These are phyloP conservation scores for Colletotrichum paranaense DNA, from an alignment of 2,329 filamentous ascomycete species.

Conservation along the genomic window DNA sequence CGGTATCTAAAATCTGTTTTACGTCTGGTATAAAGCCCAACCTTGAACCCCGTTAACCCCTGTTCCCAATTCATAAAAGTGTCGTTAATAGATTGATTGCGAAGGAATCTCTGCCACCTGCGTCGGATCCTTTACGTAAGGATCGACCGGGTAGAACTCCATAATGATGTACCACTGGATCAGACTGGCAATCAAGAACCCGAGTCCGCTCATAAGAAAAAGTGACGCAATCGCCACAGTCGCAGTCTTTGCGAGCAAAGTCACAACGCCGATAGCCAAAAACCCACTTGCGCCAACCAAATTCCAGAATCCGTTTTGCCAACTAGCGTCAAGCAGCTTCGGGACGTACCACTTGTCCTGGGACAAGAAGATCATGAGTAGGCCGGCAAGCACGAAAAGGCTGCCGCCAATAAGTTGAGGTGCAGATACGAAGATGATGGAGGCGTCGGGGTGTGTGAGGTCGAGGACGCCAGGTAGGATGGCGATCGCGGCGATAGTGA, in stretches of 20 bases:
- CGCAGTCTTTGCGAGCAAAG: slow-evolving; percentile 4
- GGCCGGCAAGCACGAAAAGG: slow-evolving; percentile 22
- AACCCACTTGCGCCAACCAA: slow-evolving; percentile 26
- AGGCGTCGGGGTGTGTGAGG: slow-evolving; percentile 21
- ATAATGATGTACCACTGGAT: slow-evolving; percentile 35
- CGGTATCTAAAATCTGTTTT: slow-evolving; percentile 16
- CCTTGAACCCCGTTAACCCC: neutral
- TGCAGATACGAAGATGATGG: slow-evolving; percentile 23
- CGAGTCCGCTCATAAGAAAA: slow-evolving; percentile 19
- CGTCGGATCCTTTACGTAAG: slow-evolving; percentile 8
- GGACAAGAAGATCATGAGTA: slow-evolving; percentile 23
- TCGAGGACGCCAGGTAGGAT: slow-evolving; percentile 25
- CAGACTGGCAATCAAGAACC: slow-evolving; percentile 19
- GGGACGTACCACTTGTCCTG: slow-evolving; percentile 30
- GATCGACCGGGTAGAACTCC: slow-evolving; percentile 28
- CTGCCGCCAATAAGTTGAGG: slow-evolving; percentile 29
- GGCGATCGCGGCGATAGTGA: slow-evolving; percentile 25
- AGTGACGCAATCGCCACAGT: slow-evolving; percentile 13
- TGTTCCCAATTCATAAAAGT: neutral
- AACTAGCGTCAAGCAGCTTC: slow-evolving; percentile 21
- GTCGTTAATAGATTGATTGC: slow-evolving; percentile 30
- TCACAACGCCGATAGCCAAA: slow-evolving; percentile 22
- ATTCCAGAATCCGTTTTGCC: slow-evolving; percentile 33
- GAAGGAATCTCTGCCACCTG: slow-evolving; percentile 22
- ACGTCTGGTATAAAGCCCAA: slow-evolving; percentile 9